Conservation (phyloP, 441 rosid genomes). For the Populus hybrid region DNA sequence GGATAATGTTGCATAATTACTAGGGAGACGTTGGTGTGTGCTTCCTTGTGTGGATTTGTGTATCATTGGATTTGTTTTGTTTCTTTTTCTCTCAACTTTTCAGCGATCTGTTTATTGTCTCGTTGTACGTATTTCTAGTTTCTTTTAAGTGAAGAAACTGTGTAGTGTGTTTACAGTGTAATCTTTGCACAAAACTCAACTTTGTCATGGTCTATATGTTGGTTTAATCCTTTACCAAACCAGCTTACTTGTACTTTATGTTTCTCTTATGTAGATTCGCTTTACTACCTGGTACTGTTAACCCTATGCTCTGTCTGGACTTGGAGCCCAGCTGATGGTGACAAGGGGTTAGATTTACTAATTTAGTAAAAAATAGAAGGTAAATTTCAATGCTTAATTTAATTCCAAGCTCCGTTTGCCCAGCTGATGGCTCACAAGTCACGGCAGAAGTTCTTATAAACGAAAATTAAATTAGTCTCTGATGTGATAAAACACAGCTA, state of each 20-base stretch:
- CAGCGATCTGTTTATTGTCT: not conserved
- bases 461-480: too few relatives aligned
- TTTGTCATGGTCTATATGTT: not conserved
- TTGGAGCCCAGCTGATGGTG: not conserved
- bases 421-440: too few relatives aligned
- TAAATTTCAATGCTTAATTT: too few relatives aligned
- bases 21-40: too few relatives aligned
- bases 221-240: too few relatives aligned
- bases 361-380: too few relatives aligned
- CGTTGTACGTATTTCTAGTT: not conserved
- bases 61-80: too few relatives aligned
- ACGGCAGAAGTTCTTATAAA: too few relatives aligned
- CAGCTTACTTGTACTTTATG: not conserved
- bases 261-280: not conserved
- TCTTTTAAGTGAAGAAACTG: not conserved
- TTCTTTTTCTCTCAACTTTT: not conserved
- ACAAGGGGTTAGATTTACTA: too few relatives aligned
- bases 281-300: not conserved
- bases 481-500: too few relatives aligned
- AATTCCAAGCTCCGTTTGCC: too few relatives aligned
- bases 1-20: slow-evolving; percentile 1
- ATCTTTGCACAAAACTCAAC: not conserved
- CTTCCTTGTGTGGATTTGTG: too few relatives aligned
- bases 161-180: not conserved
- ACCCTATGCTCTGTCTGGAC: not conserved